A percentile compares a stretch with the other conserved stretches of the same genome.
These are phyloP conservation scores for Bryoglossum gracile DNA, from an alignment of 495 filamentous ascomycete species.

Conservation along the genomic window DNA sequence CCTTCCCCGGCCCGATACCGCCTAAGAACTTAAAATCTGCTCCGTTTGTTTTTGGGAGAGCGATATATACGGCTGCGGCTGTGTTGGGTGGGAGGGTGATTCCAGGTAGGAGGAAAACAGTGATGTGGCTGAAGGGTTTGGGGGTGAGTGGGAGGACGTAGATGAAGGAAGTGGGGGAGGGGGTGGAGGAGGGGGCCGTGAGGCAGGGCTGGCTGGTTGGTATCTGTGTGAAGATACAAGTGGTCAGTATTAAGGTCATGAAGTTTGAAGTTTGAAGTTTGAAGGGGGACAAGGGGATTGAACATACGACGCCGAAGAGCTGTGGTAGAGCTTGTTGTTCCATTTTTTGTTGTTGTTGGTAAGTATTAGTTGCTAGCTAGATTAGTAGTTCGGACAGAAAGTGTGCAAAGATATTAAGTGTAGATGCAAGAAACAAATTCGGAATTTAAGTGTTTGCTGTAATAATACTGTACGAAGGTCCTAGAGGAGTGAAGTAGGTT, in stretches of 20 bases:
- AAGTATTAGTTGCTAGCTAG: conserved; percentile 9
- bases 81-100: conserved; percentile 63
- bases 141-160: conserved; percentile 34
- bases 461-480: too few species aligned
- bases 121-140: conserved; percentile 62
- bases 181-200: conserved; percentile 34
- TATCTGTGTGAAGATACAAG: conserved; percentile 26
- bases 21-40: conserved; percentile 73
- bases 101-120: conserved; percentile 84
- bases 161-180: conserved; percentile 32
- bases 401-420: too few species aligned
- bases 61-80: conserved; percentile 83
- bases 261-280: neutral
- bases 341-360: neutral
- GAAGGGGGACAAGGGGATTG: conserved; percentile 11
- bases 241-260: conserved; percentile 34
- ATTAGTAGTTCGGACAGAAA: neutral
- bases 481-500: too few species aligned
- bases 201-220: conserved; percentile 44
- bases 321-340: conserved; percentile 18
- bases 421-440: too few species aligned
- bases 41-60: conserved; percentile 41
- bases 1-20: conserved; percentile 79
- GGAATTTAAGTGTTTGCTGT: too few species aligned
- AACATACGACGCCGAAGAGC: conserved; percentile 19